phyloP scores from a whole-genome alignment of 2,329 filamentous ascomycete species.

The Mycogone perniciosa region DNA sequence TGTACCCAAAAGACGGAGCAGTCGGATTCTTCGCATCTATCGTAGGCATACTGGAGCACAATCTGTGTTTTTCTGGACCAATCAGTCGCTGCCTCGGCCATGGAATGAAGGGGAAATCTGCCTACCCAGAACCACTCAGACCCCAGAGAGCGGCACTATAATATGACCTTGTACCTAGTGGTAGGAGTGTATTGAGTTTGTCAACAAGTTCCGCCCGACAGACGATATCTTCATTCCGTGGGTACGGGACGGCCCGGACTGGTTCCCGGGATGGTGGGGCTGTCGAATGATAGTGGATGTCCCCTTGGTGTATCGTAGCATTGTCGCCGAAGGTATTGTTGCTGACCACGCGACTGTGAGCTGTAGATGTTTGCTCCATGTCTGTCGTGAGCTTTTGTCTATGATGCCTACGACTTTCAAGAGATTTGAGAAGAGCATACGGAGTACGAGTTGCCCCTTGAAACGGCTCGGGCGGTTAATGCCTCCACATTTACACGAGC shows the following conservation, averaged over 20 bases:
- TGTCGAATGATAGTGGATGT: slow-evolving; percentile 3
- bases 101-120: background rate
- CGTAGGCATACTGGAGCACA: slow-evolving; percentile 30
- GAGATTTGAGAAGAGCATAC: too few species aligned
- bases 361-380: too few species aligned
- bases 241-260: slow-evolving; percentile 10
- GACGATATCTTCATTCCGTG: slow-evolving; percentile 16
- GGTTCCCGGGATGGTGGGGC: background rate
- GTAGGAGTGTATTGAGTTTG: slow-evolving; percentile 6
- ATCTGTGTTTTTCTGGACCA: slow-evolving; percentile 32
- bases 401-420: too few species aligned
- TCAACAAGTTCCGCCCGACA: slow-evolving; percentile 1
- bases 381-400: too few species aligned
- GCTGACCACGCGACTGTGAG: too few species aligned
- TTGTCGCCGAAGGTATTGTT: background rate
- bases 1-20: slow-evolving; percentile 34
- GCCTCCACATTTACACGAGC: too few species aligned
- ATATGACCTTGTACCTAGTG: background rate
- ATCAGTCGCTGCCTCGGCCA: background rate
- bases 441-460: too few species aligned
- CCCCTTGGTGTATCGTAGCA: slow-evolving; percentile 3
- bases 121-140: slow-evolving; percentile 5
- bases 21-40: slow-evolving; percentile 12
- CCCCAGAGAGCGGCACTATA: slow-evolving; percentile 2
- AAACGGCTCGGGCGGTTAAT: too few species aligned